Evolutionary conservation across 2,329 filamentous ascomycete genomes (phyloP), one percentile per base, ranked within the genome.

Genomic region (Chalara sp.): DNA sequence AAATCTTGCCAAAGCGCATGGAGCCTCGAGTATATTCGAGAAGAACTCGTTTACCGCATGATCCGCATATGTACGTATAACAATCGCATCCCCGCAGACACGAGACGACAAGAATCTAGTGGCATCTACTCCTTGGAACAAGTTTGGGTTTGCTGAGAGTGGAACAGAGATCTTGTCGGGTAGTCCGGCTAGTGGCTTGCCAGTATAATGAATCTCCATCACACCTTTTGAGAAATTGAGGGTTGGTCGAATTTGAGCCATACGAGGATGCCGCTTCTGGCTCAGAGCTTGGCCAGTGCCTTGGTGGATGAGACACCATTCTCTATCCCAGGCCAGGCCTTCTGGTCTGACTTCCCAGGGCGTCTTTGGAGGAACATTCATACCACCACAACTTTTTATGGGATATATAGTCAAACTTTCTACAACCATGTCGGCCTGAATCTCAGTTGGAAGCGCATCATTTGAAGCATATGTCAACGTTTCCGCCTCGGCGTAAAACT

Each of bases 231-330:
- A 71, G 51, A 95, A 80, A 60, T 97, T 87, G 40, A 97, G 72
- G 5, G 64, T 67, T 6, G 93, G 92, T 47, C 79, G 78, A 47
- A 99, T 76, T 5, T 96, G 77, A 10, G 89, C 86, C 92, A 99
- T 97, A 33, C 76, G 81, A 2, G 91, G 88, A 63, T 93, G 85
- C 56, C 84, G 78, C 70, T 97, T 99, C 68, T 97, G 92, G 64
- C 81, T 96, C 49, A 99, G 72, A 5, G 86, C 89, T 59, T 84
- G 83, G 0, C 89, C 87, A 1, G 91, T 95, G 42, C 89, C 90
- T 63, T 84, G 80, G 65, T 96, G 91, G 11, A 99, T 76, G 21
- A 99, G 73, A 68, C 92, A 97, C 92, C 93, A 99, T 71, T 97
- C 92, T 54, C 93, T 79, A 66, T 99, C 93, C 90, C 92, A 97